Evolutionary conservation across 2,329 filamentous ascomycete genomes (phyloP), one percentile per base, ranked within the genome.

Genomic region (Microdochium nivale): DNA sequence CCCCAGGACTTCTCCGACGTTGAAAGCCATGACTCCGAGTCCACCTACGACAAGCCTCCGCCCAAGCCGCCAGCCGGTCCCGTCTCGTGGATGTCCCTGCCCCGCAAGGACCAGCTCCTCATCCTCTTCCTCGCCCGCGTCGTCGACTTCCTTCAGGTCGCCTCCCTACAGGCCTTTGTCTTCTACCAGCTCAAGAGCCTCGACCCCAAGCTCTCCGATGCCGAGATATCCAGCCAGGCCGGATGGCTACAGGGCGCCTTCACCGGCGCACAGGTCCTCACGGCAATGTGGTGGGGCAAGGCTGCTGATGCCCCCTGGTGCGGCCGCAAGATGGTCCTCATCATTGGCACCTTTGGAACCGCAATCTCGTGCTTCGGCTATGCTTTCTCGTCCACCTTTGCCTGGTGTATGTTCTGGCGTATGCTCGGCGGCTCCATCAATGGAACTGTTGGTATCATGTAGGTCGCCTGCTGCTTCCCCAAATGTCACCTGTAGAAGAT

Each of bases 141-240:
- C 8, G 86, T 86, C 9, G 87, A 90, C 63, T 88, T 87, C 47
- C 68, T 91, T 35, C 86, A 87, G 4, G 80, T 88, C 53, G 86
- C 84, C 7, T 83, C 79, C 1, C 65, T 87, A 32, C 79, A 86
- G 60, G 78, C 83, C 43, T 90, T 89, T 64, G 79, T 90, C 63
- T 90, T 87, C 68, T 89, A 87, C 67, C 85, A 88, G 66, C 78
- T 90, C 14, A 82, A 81, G 58, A 84, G 80, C 3, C 87, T 90
- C 62, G 66, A 72, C 54, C 76, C 76, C 2, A 78, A 75, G 0
- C 64, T 78, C 14, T 71, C 76, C 16, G 74, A 79, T 51, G 64
- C 73, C 24, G 66, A 71, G 47, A 84, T 89, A 52, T 81, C 87
- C 0, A 76, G 76, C 4, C 86, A 88, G 62, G 86, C 84, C 0